These are phyloP conservation scores for Delphinella strobiligena DNA, from an alignment of 2,329 filamentous ascomycete species.

Conservation along the genomic window DNA sequence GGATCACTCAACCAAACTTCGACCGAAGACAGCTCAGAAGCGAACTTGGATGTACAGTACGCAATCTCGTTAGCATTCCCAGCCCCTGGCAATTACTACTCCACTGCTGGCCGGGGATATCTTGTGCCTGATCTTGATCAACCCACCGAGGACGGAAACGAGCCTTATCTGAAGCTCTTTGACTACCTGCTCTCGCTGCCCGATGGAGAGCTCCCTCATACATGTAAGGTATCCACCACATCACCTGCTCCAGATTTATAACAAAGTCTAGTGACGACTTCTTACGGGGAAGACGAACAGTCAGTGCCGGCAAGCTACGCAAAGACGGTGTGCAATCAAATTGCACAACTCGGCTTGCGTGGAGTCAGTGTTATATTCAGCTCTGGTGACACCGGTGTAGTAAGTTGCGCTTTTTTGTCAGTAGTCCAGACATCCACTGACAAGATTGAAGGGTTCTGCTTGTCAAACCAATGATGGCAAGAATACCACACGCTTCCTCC, in stretches of 20 bases:
- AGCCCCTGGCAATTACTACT: conserved; percentile 38
- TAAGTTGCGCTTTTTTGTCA: too few relatives aligned
- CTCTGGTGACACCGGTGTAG: conserved; percentile 49
- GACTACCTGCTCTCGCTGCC: conserved; percentile 43
- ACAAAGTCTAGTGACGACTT: too few relatives aligned
- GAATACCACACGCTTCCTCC: conserved; percentile 32
- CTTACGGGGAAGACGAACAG: conserved; percentile 54
- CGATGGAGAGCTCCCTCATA: conserved; percentile 43
- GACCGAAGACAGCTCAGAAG: conserved; percentile 36
- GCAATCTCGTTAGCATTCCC: conserved; percentile 40
- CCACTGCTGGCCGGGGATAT: conserved; percentile 42
- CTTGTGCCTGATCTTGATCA: conserved; percentile 34
- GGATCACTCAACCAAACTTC: conserved; percentile 37
- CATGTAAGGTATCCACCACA: too few relatives aligned
- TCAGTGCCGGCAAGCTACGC: conserved; percentile 48
- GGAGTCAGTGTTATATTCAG: conserved; percentile 50
- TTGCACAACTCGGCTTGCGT: conserved; percentile 51
- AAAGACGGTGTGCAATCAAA: conserved; percentile 47
- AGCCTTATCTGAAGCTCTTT: conserved; percentile 54
- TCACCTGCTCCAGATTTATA: too few relatives aligned
- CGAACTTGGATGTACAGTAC: conserved; percentile 52
- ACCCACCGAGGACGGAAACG: conserved; percentile 36
- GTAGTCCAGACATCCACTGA: conserved; percentile 34
- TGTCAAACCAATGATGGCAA: conserved; percentile 34
- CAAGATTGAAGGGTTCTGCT: too few relatives aligned